Conservation (phyloP, 2,329 filamentous ascomycete genomes). For the Penicillium sp. region DNA sequence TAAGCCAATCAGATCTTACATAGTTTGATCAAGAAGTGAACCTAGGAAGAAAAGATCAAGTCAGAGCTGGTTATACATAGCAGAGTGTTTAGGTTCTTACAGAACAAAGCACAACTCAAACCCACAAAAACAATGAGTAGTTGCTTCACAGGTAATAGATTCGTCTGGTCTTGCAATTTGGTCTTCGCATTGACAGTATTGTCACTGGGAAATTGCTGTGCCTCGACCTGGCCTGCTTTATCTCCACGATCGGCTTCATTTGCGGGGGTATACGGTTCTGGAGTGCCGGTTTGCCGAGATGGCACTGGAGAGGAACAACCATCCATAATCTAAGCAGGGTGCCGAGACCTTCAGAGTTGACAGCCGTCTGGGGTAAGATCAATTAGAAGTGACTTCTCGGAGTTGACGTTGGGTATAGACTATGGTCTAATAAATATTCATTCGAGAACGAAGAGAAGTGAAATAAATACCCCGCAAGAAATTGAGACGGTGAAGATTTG, state of each 20-base stretch:
- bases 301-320: neutral
- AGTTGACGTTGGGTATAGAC: neutral
- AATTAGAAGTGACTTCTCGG: neutral
- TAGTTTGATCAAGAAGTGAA: constrained; percentile 55
- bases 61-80: neutral
- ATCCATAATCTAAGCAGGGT: neutral
- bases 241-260: neutral
- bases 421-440: neutral
- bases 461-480: neutral
- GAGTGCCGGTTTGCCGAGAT: neutral
- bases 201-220: neutral
- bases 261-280: neutral
- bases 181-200: neutral
- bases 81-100: neutral
- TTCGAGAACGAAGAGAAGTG: neutral
- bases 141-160: constrained; percentile 54
- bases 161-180: constrained; percentile 52
- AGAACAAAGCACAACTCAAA: constrained; percentile 6
- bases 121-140: constrained; percentile 4
- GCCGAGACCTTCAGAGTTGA: neutral
- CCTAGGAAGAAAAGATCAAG: constrained; percentile 35
- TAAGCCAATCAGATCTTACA: neutral
- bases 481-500: neutral
- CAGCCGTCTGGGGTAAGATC: no score
- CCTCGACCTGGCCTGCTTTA: neutral